Evolutionary conservation across 331 rosid genomes (phyloP).

Genomic region (Rosa hybrid): DNA sequence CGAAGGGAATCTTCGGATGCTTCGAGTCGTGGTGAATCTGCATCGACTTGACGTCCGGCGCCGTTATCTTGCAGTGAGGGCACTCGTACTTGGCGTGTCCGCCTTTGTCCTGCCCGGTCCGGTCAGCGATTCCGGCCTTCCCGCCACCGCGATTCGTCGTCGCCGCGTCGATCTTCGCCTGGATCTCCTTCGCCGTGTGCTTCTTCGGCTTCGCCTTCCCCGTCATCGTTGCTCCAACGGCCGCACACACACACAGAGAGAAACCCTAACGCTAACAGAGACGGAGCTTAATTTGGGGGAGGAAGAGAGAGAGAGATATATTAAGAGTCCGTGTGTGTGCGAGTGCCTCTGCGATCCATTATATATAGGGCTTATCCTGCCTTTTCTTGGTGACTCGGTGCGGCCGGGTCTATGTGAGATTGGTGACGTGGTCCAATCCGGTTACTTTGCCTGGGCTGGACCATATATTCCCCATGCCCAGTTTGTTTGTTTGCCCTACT

Average conservation of each 20-base stretch:
- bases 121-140: conserved; percentile 77
- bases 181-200: conserved; percentile 98
- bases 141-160: conserved; percentile 96
- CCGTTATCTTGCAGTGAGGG: conserved; percentile 86
- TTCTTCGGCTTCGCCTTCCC: conserved; percentile 99
- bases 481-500: neutral
- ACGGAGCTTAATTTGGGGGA: neutral
- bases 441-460: neutral
- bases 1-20: conserved; percentile 82
- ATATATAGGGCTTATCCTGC: conserved; percentile 26
- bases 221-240: conserved; percentile 46
- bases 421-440: neutral
- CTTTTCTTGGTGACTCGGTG: neutral
- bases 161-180: conserved; percentile 84
- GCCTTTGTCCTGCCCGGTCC: conserved; percentile 70
- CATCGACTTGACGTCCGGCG: conserved; percentile 89
- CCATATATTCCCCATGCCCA: neutral
- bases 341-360: neutral
- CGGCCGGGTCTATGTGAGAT: neutral
- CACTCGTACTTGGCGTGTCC: conserved; percentile 97
- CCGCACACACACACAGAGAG: neutral
- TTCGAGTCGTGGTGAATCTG: conserved; percentile 95
- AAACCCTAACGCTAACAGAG: conserved; percentile 6
- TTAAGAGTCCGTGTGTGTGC: neutral
- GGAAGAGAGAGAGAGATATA: no score